Evolutionary conservation across 2,329 filamentous ascomycete genomes (phyloP).

Genomic region (Colletotrichum tofieldiae): DNA sequence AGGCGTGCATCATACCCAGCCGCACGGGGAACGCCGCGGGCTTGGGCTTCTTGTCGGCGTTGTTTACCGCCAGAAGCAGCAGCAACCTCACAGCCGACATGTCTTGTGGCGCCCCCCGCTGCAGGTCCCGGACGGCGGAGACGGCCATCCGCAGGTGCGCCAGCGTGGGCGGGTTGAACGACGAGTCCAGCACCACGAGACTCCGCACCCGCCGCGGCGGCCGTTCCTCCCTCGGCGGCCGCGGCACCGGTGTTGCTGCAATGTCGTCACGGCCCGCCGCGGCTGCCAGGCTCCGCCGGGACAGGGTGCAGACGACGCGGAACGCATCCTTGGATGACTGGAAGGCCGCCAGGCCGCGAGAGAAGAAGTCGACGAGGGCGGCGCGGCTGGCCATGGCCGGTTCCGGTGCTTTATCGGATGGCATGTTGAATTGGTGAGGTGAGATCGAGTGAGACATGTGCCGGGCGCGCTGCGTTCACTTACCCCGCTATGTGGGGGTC

Average conservation of each 20-base stretch:
- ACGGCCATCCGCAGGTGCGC: conserved; percentile 73
- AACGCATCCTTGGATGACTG: conserved; percentile 60
- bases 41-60: conserved; percentile 77
- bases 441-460: conserved; percentile 11
- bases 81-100: conserved; percentile 61
- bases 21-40: conserved; percentile 79
- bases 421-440: conserved; percentile 1
- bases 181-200: conserved; percentile 76
- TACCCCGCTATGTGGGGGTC: conserved; percentile 43
- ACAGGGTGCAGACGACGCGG: conserved; percentile 61
- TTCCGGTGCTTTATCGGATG: not conserved
- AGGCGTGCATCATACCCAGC: conserved; percentile 79
- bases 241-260: conserved; percentile 44
- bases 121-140: conserved; percentile 58
- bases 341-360: conserved; percentile 61
- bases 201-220: conserved; percentile 42
- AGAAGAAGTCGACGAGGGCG: conserved; percentile 59
- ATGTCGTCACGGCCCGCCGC: conserved; percentile 8
- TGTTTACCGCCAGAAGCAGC: conserved; percentile 74
- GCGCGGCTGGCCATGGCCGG: conserved; percentile 44
- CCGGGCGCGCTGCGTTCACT: not conserved
- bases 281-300: conserved; percentile 42
- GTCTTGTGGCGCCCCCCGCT: not conserved
- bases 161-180: conserved; percentile 77
- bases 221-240: not conserved